A percentile compares a stretch with the other conserved stretches of the same genome.
phyloP scores from a whole-genome alignment of 176 grass and related monocot genomes.

The Microstegium vimineum region DNA sequence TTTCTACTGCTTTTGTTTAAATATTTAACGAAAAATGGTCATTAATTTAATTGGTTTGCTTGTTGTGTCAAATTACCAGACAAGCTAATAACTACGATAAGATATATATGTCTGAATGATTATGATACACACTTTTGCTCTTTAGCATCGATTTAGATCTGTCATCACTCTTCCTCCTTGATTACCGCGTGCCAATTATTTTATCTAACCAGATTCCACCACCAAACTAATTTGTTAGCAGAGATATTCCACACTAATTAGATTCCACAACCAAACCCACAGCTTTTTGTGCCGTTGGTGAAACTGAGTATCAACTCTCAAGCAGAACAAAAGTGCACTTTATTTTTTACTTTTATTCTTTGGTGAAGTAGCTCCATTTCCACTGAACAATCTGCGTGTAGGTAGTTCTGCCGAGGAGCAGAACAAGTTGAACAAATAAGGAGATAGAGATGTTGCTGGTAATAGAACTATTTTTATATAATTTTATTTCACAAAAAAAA shows the following conservation, averaged over 20 bases:
- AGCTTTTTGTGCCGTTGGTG: background rate
- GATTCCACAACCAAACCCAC: constrained; percentile 2
- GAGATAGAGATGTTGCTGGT: background rate
- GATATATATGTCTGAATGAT: background rate
- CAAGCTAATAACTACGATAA: background rate
- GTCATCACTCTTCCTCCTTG: background rate
- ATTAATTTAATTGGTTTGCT: background rate
- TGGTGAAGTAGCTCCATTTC: background rate
- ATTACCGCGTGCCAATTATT: background rate
- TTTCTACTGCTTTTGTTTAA: background rate
- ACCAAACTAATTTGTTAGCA: background rate
- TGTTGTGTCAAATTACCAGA: background rate
- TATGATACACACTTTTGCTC: background rate
- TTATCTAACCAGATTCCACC: constrained; percentile 5
- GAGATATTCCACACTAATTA: background rate
- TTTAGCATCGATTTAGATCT: background rate
- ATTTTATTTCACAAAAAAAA: no score
- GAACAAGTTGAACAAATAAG: background rate
- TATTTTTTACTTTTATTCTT: background rate
- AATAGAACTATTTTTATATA: no score
- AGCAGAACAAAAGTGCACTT: background rate
- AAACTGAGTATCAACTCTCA: background rate
- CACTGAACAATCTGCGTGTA: no score
- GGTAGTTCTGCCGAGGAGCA: background rate
- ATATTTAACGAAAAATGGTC: background rate